Evolutionary conservation across 2,329 filamentous ascomycete genomes (phyloP).

Genomic region (Aspergillus pseudoterreus): DNA sequence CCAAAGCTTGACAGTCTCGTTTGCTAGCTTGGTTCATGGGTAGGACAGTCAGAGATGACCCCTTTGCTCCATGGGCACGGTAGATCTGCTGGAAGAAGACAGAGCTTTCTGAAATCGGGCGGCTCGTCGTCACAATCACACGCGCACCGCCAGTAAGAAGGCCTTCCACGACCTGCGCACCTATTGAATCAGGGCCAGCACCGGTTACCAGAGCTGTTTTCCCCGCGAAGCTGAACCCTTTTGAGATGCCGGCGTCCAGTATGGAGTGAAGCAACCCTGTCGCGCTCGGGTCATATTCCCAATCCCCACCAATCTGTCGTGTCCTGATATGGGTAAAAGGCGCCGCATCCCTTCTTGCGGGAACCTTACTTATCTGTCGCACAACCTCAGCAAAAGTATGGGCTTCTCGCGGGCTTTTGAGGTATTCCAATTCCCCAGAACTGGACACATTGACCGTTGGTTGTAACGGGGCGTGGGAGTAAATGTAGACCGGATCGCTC

Average conservation of each 20-base stretch:
- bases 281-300: constrained; percentile 14
- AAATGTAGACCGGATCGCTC: constrained; percentile 10
- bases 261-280: constrained; percentile 12
- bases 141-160: constrained; percentile 33
- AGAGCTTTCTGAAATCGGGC: constrained; percentile 23
- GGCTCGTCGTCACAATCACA: constrained; percentile 41
- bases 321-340: constrained; percentile 19
- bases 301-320: constrained; percentile 9
- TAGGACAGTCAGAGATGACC: constrained; percentile 34
- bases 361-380: background rate
- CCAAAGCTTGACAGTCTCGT: constrained; percentile 35
- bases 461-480: constrained; percentile 7
- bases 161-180: constrained; percentile 27
- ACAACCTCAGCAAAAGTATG: constrained; percentile 7
- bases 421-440: constrained; percentile 8
- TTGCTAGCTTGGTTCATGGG: constrained; percentile 43
- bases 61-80: constrained; percentile 26
- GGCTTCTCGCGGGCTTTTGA: constrained; percentile 4
- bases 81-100: constrained; percentile 36
- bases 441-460: constrained; percentile 8
- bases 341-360: background rate
- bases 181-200: constrained; percentile 36
- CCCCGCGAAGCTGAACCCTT: constrained; percentile 22
- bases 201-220: constrained; percentile 37
- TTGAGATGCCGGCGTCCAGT: constrained; percentile 12